A percentile compares a stretch with the other conserved stretches of the same genome.
These are phyloP conservation scores for Dispira parvispora DNA, from an alignment of 192 early-diverging fungal species.

Conservation along the genomic window DNA sequence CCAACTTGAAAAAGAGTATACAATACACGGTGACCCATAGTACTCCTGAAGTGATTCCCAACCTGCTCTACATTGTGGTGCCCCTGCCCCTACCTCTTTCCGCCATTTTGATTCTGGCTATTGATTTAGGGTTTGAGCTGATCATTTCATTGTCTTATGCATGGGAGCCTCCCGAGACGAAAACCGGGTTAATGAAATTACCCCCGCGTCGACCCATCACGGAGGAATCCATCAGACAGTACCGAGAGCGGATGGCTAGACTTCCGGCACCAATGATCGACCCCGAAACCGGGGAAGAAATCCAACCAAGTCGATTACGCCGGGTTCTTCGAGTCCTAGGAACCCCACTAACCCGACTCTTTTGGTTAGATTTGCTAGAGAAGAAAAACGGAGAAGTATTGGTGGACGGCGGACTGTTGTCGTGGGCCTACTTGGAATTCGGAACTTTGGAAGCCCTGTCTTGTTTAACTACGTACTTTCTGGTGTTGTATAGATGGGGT, in stretches of 20 bases:
- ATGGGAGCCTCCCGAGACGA: constrained; percentile 75
- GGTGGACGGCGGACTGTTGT: constrained; percentile 64
- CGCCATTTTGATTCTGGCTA: constrained; percentile 74
- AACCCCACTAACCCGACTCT: constrained; percentile 32
- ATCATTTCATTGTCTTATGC: constrained; percentile 74
- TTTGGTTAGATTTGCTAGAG: constrained; percentile 48
- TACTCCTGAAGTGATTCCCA: constrained; percentile 77
- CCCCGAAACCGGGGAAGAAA: constrained; percentile 28
- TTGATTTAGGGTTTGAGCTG: constrained; percentile 92
- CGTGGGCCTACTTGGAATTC: constrained; percentile 76
- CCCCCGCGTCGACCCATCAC: constrained; percentile 83
- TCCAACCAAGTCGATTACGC: constrained; percentile 16
- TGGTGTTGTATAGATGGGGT: constrained; percentile 48
- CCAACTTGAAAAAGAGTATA: constrained; percentile 90
- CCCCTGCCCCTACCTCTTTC: constrained; percentile 69
- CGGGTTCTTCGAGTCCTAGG: constrained; percentile 18
- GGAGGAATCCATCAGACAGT: constrained; percentile 46
- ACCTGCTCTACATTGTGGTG: constrained; percentile 71
- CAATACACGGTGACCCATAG: constrained; percentile 83
- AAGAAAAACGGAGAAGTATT: constrained; percentile 66
- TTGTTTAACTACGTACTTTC: constrained; percentile 56
- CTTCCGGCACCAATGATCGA: constrained; percentile 30
- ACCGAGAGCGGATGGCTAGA: constrained; percentile 35
- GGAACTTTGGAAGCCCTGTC: constrained; percentile 67
- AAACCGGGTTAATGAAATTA: constrained; percentile 66